phyloP scores from a whole-genome alignment of 139 green algal species.

The Chlorella sp. region DNA sequence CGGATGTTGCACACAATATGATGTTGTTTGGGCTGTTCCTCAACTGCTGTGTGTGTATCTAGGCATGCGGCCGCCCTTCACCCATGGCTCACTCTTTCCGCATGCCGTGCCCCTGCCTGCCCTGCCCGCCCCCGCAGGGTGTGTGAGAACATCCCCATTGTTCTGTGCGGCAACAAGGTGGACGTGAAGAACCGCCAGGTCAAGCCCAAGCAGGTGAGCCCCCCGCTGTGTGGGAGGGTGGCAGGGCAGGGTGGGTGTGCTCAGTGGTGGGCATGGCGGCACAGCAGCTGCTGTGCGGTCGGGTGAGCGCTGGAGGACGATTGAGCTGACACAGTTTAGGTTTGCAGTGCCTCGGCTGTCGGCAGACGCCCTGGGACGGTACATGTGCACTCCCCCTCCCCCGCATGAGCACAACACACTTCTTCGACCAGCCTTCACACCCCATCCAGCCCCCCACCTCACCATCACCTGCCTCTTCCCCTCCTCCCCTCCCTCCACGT shows the following conservation, averaged over 20 bases:
- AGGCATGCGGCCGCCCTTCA: no score
- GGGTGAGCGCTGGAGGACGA: no score
- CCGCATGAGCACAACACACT: no score
- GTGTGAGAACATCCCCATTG: conserved; percentile 99
- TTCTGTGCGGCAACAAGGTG: conserved; percentile 99
- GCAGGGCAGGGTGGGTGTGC: neutral
- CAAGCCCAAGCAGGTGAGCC: conserved; percentile 95
- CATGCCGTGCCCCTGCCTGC: neutral
- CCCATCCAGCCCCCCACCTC: neutral
- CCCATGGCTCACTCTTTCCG: neutral
- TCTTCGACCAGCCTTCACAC: no score
- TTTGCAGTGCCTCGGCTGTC: no score
- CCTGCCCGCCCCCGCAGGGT: conserved; percentile 66
- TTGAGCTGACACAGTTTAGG: no score
- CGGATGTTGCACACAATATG: no score
- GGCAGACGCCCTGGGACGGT: no score
- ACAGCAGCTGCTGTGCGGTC: neutral
- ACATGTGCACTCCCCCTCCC: no score
- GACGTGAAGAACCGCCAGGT: conserved; percentile 99
- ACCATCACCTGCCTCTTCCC: neutral
- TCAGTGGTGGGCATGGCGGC: neutral
- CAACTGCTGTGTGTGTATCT: no score
- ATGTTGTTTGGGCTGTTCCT: no score
- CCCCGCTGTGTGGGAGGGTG: no score
- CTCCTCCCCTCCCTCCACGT: neutral